Evolutionary conservation across 208 protist genomes (phyloP).

Genomic region (Acanthamoeba lenticulata): DNA sequence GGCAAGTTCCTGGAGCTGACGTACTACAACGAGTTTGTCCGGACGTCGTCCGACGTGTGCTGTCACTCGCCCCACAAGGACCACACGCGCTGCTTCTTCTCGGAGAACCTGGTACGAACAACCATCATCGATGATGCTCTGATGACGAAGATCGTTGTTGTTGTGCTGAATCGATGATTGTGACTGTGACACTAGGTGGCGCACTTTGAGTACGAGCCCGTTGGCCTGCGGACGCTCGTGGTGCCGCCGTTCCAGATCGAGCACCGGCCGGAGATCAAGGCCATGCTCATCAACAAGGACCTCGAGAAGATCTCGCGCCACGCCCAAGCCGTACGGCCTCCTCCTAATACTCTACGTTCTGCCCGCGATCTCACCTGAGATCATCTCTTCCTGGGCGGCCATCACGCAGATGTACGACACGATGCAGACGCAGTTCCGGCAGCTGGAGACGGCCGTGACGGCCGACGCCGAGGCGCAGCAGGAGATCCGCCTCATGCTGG

Average conservation of each 20-base stretch:
- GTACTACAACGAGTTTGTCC: conserved; percentile 69
- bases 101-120: conserved; percentile 67
- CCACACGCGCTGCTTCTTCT: conserved; percentile 76
- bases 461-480: not conserved
- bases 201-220: conserved; percentile 68
- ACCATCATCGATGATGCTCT: no score
- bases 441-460: not conserved
- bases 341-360: no score
- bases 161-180: not conserved
- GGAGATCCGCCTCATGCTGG: conserved; percentile 26
- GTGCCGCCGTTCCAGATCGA: conserved; percentile 63
- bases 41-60: conserved; percentile 1
- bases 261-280: not conserved
- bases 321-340: not conserved
- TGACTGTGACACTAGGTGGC: not conserved
- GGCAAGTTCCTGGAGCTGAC: conserved; percentile 78
- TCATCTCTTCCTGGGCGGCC: not conserved
- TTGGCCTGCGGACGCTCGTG: conserved; percentile 11
- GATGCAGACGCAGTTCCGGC: conserved; percentile 25
- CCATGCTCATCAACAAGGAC: conserved; percentile 33
- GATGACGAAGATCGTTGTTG: not conserved
- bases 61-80: conserved; percentile 67
- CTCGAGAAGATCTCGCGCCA: conserved; percentile 13
- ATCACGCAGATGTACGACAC: conserved; percentile 35
- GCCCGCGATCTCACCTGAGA: not conserved